These are phyloP conservation scores for Kodamaea neixiangensis DNA, from an alignment of 805 yeast species.

Conservation along the genomic window DNA sequence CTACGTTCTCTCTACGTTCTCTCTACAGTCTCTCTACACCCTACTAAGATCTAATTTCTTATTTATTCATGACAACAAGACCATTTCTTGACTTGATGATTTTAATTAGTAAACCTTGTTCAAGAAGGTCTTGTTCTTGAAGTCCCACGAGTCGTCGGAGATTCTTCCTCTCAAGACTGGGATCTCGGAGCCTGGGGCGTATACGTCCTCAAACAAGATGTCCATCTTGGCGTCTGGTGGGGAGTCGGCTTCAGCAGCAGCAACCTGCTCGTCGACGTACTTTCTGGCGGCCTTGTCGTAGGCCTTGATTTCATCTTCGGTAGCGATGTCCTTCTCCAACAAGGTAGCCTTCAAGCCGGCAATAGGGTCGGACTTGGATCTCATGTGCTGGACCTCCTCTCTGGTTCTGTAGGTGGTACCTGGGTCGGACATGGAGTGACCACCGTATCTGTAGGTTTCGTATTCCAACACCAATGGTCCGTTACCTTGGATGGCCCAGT, in stretches of 20 bases:
- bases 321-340: conserved; percentile 78
- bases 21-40: no score
- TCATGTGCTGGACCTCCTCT: conserved; percentile 99
- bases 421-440: conserved; percentile 99
- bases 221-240: conserved; percentile 96
- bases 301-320: conserved; percentile 92
- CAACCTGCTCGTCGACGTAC: conserved; percentile 92
- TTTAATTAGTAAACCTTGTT: conserved; percentile 45
- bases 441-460: conserved; percentile 99
- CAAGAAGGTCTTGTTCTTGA: conserved; percentile 50
- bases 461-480: conserved; percentile 96
- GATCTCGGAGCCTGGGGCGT: conserved; percentile 91
- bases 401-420: conserved; percentile 99
- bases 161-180: conserved; percentile 95
- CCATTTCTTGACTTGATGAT: neutral
- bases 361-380: conserved; percentile 97
- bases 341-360: conserved; percentile 90
- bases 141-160: conserved; percentile 92
- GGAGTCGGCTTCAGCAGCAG: conserved; percentile 89
- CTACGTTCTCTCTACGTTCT: no score
- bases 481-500: conserved; percentile 89
- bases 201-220: conserved; percentile 94
- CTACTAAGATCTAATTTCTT: no score
- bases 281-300: conserved; percentile 96
- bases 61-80: no score